phyloP scores from a whole-genome alignment of 148 eudicot species.

The Vaccinium myrtillus region DNA sequence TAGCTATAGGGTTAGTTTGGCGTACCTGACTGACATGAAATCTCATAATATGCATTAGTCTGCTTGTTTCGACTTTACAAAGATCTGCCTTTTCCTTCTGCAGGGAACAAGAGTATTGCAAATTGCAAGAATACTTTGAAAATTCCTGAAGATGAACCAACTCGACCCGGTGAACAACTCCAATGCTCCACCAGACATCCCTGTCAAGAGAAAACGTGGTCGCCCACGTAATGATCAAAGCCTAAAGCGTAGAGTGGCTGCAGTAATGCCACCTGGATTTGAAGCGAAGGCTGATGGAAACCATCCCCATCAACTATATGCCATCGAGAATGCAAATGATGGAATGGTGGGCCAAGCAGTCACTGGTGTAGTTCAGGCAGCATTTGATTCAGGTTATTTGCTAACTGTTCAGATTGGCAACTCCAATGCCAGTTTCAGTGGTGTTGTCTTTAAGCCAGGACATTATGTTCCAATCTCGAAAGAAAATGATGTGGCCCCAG shows the following conservation, averaged over 20 bases:
- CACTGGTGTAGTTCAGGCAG: conserved; percentile 45
- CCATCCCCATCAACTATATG: conserved; percentile 20
- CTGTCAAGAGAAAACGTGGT: conserved; percentile 68
- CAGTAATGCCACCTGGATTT: conserved; percentile 29
- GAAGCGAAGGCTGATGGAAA: conserved; percentile 13
- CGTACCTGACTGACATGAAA: not conserved
- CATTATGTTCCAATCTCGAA: conserved; percentile 51
- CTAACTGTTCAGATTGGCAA: conserved; percentile 59
- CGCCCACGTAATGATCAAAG: conserved; percentile 80
- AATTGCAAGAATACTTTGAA: not conserved
- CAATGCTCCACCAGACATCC: conserved; percentile 24
- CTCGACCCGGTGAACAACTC: conserved; percentile 31
- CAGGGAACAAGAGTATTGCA: conserved; percentile 3
- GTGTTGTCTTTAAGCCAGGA: conserved; percentile 60
- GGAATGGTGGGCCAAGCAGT: conserved; percentile 45
- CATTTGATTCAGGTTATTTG: conserved; percentile 55
- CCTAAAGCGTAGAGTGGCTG: conserved; percentile 28
- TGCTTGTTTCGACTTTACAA: not conserved
- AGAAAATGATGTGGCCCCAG: conserved; percentile 58
- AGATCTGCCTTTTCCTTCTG: not conserved
- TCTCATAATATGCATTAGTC: not conserved
- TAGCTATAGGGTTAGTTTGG: not conserved
- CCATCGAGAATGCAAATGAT: conserved; percentile 20
- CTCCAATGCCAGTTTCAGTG: conserved; percentile 47
- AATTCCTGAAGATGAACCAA: conserved; percentile 49